Evolutionary conservation across 306 rosid genomes (phyloP), one percentile per base, ranked within the genome.

Genomic region (Gynostemma pentaphyllum): DNA sequence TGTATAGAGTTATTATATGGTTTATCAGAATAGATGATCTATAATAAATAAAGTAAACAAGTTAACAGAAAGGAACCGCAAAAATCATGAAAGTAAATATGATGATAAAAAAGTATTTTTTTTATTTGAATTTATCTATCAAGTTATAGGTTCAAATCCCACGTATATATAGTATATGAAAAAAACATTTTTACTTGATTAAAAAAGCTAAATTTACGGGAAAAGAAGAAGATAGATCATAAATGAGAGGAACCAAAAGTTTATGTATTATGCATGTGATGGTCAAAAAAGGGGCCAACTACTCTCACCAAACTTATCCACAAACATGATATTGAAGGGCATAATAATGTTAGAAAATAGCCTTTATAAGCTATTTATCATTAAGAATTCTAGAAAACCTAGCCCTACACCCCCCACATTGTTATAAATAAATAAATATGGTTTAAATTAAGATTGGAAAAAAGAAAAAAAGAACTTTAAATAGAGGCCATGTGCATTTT

Each of bases 231-330:
- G n/a, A n/a, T n/a, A n/a, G n/a, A n/a, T n/a, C n/a, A n/a, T n/a
- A n/a, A n/a, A n/a, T n/a, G n/a, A n/a, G n/a, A n/a, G n/a, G n/a
- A n/a, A n/a, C n/a, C n/a, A 49, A 32, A 32, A 18, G 34, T 60
- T 42, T 19, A 27, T 21, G 18, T 18, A 37, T 46, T 26, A 30
- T 12, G 77, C 80, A 78, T 74, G 83, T 74, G 82, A 22, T 47
- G 72, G 79, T 82, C 76, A 79, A 74, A 65, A n/a, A 37, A 48
- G 29, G 67, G 67, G 10, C 12, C 18, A 71, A 69, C 59, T 22
- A 54, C 21, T 0, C 53, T 10, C 48, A 53, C 62, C 73, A 46
- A 62, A 39, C 53, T 61, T 69, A 59, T 34, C 18, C 46, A 59
- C 12, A 36, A 28, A 57, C 29, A 34, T 32, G 16, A 1, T 45